Evolutionary conservation across 208 protist species (phyloP), one percentile per base, ranked within the genome.

Genomic region (Acanthamoeba lenticulata): DNA sequence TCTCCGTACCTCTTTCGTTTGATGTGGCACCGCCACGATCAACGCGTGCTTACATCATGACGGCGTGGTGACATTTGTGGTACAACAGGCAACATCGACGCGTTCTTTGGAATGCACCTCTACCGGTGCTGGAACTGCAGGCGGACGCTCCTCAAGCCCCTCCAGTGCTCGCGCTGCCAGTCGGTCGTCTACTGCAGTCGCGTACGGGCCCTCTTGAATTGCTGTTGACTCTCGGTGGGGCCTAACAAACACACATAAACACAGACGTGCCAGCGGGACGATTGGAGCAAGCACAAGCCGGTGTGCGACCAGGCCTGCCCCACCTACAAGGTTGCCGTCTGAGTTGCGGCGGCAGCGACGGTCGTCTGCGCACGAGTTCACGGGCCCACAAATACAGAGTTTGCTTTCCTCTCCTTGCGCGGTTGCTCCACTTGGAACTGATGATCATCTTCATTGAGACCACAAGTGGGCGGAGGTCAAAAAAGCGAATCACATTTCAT

Each of bases 81-180:
- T 19, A 15, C 4, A 21, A 89, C 32, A 52, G 79, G 79, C 13
- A 89, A 89, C 49, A 89, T 89, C 24, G 79, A 89, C 32, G 79
- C 79, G 29, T 89, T 89, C 49, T 89, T 89, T 29, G 79, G 79
- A 15, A 89, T 94, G 55, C 90, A 94, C 11, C 62, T 94, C 27
- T 94, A 83, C 67, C 72, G 45, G 27, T 94, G 90, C 67, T 81
- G 65, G 52, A 62, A 49, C 67, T 94, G 90, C 42, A 57, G 47
- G 40, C 34, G 49, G 69, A 81, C 90, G 34, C 62, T 94, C 17
- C 36, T 94, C 65, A 67, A 79, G 21, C 90, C 90, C 21, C 90
- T 94, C 24, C 90, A 94, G 44, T 94, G 90, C 90, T 77, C 65
- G 21, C 90, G 90, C 24, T 94, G 90, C 49, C 32, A 86, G 60